Conservation (phyloP, 2,329 filamentous ascomycete species). For the Pseudocercospora musae region DNA sequence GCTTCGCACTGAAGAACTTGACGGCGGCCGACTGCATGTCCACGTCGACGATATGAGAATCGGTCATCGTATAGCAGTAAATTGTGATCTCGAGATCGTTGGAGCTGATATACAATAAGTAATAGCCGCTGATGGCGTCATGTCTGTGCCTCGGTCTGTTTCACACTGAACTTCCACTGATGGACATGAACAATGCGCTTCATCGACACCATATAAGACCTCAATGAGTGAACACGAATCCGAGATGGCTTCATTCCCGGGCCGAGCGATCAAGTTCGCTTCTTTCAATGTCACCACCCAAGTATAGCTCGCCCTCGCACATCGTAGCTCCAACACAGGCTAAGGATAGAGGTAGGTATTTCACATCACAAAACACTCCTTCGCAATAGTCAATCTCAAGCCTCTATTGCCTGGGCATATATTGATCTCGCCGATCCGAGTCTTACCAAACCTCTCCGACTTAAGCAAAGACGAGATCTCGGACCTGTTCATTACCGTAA, state of each 20-base stretch:
- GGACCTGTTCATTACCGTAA: slow-evolving; percentile 82
- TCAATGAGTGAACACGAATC: slow-evolving; percentile 8
- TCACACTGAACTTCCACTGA: neutral
- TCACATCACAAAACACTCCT: slow-evolving; percentile 72
- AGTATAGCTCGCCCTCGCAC: slow-evolving; percentile 29
- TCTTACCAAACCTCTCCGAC: slow-evolving; percentile 68
- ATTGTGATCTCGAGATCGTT: neutral
- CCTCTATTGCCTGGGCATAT: slow-evolving; percentile 91
- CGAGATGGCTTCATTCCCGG: slow-evolving; percentile 36
- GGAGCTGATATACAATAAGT: neutral
- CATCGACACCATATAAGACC: neutral
- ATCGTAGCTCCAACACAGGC: slow-evolving; percentile 6
- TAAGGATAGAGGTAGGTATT: slow-evolving; percentile 65
- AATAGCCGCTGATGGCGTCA: neutral
- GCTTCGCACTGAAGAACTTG: slow-evolving; percentile 74
- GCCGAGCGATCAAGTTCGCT: slow-evolving; percentile 43
- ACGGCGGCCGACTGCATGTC: slow-evolving; percentile 67
- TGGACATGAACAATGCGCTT: neutral
- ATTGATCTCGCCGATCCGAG: slow-evolving; percentile 73
- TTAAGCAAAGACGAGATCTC: slow-evolving; percentile 68
- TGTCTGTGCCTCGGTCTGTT: neutral
- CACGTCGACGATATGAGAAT: slow-evolving; percentile 42
- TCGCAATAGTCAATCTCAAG: slow-evolving; percentile 92
- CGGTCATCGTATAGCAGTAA: neutral
- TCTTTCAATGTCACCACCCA: slow-evolving; percentile 45